Base-by-base conservation (phyloP, 768 basidiomycete species). In the Macrolepiota dolichaula region DNA sequence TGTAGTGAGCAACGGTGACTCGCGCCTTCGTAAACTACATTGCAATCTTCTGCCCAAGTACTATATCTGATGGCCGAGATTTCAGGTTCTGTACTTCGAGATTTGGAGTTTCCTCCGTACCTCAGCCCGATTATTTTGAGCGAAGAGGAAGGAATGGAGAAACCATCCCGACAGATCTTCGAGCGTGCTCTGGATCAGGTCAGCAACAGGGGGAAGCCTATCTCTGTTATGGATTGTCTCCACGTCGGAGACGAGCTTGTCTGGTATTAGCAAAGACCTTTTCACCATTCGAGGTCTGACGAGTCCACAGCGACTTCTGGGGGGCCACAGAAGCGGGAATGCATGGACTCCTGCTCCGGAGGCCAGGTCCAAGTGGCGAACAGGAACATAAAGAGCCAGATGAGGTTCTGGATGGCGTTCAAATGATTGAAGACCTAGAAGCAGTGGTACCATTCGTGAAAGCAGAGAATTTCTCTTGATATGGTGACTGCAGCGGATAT, bases 181-280 rank as follows among this genome's bases (percentile, higher is more conserved):
- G 37, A 77, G 77, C 3, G 78, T 80, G 4, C 67, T 83, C 66
- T 73, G 0, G 73, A 76, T 37, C 72, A 73, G 53, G 53, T 53
- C 42, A 60, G 63, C 12, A 65, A 69, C 1, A 40, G 56, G 32
- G 51, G 68, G 24, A 57, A 61, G 13, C 63, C 64, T 15, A 75
- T 85, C 24, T 56, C 59, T 9, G 67, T 75, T 1, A 66, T 69
- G 27, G 77, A 88, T 66, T 81, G 80, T 37, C 67, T 92, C 19
- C 91, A 94, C 64, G 81, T 93, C 42, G 92, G 92, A 0, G 91
- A 94, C 68, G 90, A 92, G 63, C 69, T 91, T 32, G 69, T 77
- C 52, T 80, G 81, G 91, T 91, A 65, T 63, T 81, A 64, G 29
- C 10, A 64, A 46, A n/a, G 49, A 3, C 24, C 55, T 25, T 24